Evolutionary conservation across 202 grass and related monocot species (phyloP).

Genomic region (Carex sylvatica): DNA sequence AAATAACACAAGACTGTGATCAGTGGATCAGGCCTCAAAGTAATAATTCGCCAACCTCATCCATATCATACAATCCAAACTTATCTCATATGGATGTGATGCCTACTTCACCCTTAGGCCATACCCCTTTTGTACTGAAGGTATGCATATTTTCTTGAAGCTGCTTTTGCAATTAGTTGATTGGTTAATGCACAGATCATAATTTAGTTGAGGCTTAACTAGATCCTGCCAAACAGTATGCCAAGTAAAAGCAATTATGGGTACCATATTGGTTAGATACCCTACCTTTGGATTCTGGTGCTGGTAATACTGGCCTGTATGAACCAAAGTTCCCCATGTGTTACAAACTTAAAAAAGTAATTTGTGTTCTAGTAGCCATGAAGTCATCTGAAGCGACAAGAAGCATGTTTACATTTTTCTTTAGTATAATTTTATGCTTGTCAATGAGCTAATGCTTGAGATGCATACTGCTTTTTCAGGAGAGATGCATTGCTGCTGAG

Average conservation of each 20-base stretch:
- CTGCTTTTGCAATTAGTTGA: conserved; percentile 9
- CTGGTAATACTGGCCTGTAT: not conserved
- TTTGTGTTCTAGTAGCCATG: not conserved
- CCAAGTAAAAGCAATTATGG: not conserved
- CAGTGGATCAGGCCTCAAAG: conserved; percentile 86
- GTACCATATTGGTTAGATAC: not conserved
- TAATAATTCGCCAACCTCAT: conserved; percentile 54
- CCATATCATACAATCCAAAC: conserved; percentile 52
- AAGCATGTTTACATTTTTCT: not conserved
- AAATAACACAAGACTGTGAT: conserved; percentile 95
- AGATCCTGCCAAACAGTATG: not conserved
- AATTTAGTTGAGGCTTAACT: not conserved
- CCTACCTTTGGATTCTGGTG: not conserved
- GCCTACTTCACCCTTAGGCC: conserved; percentile 73
- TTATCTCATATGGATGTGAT: conserved; percentile 78
- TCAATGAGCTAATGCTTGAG: not conserved
- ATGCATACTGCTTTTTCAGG: conserved; percentile 42
- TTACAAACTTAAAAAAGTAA: not conserved
- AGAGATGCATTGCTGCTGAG: conserved; percentile 86
- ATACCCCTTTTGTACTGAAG: conserved; percentile 80
- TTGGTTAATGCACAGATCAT: not conserved
- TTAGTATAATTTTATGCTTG: not conserved
- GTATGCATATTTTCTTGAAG: conserved; percentile 42
- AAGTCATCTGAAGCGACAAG: not conserved
- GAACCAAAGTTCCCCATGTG: not conserved